Evolutionary conservation across 495 filamentous ascomycete species (phyloP), one percentile per base, ranked within the genome.

Genomic region (Xylaria intraflava): DNA sequence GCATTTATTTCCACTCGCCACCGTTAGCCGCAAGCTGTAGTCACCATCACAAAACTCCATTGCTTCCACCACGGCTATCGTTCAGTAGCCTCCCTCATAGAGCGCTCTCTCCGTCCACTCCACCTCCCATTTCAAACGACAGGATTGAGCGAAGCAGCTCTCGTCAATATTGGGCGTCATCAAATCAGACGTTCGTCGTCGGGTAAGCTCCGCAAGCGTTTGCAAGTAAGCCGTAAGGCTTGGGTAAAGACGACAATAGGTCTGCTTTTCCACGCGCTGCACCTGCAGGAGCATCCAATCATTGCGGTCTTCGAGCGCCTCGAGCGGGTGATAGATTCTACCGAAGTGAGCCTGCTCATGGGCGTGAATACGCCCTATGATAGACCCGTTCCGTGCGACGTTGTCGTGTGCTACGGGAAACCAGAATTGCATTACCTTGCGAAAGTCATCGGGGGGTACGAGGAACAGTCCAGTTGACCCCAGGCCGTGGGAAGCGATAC

Each of bases 241-340:
- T 12, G 48, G 48, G 33, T 51, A 51, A 11, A 51, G 36, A 16
- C 38, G 48, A 26, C 17, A 51, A 19, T n/a, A 16, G 16, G 35
- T 16, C 16, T 14, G 1, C 23, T 2, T 6, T 27, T 7, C 3
- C 1, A 6, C 6, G 2, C 6, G 2, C 36, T 50, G 16, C 16
- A 41, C 48, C 38, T 51, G 48, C 26, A 51, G 38, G 7, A 42
- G n/a, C 17, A 42, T 8, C 48, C 48, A 51, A 6, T 33, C 35
- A 20, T 14, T 1, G 10, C 35, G 38, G 24, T 30, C 0, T n/a
- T 3, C 17, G n/a, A 49, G 35, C n/a, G 9, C 6, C 19, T 23
- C 23, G 9, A 51, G 17, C 4, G 1, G 0, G 5, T 1, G 10
- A 3, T 19, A 16, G 0, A 4, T 3, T 22, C 6, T n/a, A 6